Percentiles rank a stretch among this genome's conserved stretches.
Conservation (phyloP, 129 eudicot genomes). For the Helianthus tuberosus region DNA sequence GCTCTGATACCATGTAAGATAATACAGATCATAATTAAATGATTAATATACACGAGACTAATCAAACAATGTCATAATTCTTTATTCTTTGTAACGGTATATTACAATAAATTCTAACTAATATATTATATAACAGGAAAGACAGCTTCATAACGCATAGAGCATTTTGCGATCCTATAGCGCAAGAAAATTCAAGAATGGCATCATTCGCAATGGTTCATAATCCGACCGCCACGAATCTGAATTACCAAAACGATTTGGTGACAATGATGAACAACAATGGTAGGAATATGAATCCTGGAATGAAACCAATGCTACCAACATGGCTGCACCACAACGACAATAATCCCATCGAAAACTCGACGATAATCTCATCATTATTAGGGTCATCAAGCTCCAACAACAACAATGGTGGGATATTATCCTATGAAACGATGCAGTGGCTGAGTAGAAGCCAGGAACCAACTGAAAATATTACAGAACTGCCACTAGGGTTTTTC, state of each 20-base stretch:
- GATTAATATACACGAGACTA: no score
- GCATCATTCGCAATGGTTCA: slow-evolving; percentile 35
- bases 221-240: slow-evolving; percentile 22
- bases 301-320: slow-evolving; percentile 49
- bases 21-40: background rate
- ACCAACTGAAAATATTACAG: slow-evolving; percentile 8
- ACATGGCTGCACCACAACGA: slow-evolving; percentile 51
- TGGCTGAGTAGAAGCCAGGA: slow-evolving; percentile 48
- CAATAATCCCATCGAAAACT: slow-evolving; percentile 20
- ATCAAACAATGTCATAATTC: no score
- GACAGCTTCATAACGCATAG: slow-evolving; percentile 83
- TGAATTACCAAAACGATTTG: slow-evolving; percentile 49
- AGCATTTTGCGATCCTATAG: slow-evolving; percentile 75
- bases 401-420: slow-evolving; percentile 26
- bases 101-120: no score
- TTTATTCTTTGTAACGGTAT: no score
- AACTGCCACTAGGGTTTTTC: slow-evolving; percentile 19
- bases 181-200: slow-evolving; percentile 60
- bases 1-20: no score
- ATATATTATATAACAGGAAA: slow-evolving; percentile 43
- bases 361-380: slow-evolving; percentile 11
- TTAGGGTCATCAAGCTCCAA: slow-evolving; percentile 40
- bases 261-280: slow-evolving; percentile 25
- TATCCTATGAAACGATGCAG: slow-evolving; percentile 35
- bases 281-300: slow-evolving; percentile 36